Conservation (phyloP, 306 rosid genomes). For the Fragaria iinumae region DNA sequence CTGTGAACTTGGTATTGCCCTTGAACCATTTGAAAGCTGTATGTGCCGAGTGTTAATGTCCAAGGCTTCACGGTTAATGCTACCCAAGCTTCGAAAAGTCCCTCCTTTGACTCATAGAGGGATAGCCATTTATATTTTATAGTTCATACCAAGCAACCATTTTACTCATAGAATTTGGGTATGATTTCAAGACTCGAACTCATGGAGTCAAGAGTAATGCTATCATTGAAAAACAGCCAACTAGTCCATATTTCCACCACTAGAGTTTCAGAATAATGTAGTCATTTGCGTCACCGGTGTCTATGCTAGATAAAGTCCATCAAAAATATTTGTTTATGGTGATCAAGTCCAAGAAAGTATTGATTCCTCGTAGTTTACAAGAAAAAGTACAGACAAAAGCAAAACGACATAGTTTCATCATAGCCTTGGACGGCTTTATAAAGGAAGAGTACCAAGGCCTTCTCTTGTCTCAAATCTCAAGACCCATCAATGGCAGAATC, state of each 20-base stretch:
- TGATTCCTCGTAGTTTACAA: not conserved
- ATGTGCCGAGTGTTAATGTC: not conserved
- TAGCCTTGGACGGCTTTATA: not conserved
- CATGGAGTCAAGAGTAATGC: too few species aligned
- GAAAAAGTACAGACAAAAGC: not conserved
- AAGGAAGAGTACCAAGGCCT: not conserved
- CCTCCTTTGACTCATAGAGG: too few species aligned
- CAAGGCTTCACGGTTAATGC: not conserved
- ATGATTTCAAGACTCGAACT: not conserved
- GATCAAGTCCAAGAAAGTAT: not conserved
- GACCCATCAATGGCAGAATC: conserved; percentile 29
- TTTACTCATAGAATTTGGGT: not conserved
- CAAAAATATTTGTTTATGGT: not conserved
- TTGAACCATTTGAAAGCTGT: not conserved
- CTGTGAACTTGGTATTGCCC: not conserved
- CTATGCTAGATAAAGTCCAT: not conserved
- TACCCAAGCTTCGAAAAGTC: not conserved
- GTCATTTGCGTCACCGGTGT: not conserved
- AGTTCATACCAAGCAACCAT: not conserved
- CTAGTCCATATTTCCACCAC: not conserved
- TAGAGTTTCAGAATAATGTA: not conserved
- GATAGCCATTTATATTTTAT: too few species aligned
- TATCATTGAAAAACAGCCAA: not conserved
- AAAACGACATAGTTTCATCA: not conserved
- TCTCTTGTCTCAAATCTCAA: not conserved